Percentiles rank a stretch among this genome's conserved stretches.
These are phyloP conservation scores for Gossypioides kirkii DNA, from an alignment of 345 rosid species.

Conservation along the genomic window DNA sequence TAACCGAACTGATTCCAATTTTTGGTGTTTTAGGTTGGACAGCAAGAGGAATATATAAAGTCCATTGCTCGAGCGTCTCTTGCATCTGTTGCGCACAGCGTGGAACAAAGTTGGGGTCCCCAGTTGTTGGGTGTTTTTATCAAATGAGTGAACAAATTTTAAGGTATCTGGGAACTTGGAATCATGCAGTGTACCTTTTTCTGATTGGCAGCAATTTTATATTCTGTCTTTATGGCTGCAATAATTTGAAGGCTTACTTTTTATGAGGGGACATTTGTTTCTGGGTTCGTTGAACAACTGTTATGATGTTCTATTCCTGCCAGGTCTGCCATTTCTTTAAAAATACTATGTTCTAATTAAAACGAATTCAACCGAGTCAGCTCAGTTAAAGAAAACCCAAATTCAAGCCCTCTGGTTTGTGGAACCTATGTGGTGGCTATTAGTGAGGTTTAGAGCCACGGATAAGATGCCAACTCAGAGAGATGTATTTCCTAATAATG, in stretches of 20 bases:
- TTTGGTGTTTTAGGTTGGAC: not conserved
- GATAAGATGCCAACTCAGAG: not conserved
- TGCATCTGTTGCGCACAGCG: not conserved
- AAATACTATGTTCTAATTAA: not conserved
- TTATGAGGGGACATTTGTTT: constrained; percentile 5
- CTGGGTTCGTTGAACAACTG: not conserved
- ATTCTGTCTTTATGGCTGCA: not conserved
- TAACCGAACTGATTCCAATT: too few relatives aligned
- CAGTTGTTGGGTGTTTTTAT: not conserved
- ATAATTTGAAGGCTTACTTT: not conserved
- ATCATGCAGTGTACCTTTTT: constrained; percentile 1
- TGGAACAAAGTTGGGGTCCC: not conserved
- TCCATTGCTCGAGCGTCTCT: not conserved
- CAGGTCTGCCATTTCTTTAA: not conserved
- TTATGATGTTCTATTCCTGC: constrained; percentile 1
- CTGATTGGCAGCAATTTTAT: constrained; percentile 2
- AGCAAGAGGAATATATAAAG: not conserved
- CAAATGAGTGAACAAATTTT: not conserved
- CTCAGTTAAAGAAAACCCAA: not conserved
- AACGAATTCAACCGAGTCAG: too few relatives aligned
- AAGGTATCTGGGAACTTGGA: constrained; percentile 4
- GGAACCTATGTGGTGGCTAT: not conserved
- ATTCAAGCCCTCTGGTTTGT: not conserved
- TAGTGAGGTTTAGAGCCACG: not conserved
- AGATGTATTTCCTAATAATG: too few relatives aligned